A percentile compares a stretch with the other conserved stretches of the same genome.
phyloP scores from a whole-genome alignment of 495 filamentous ascomycete species.

The Penicillium diatomitis region DNA sequence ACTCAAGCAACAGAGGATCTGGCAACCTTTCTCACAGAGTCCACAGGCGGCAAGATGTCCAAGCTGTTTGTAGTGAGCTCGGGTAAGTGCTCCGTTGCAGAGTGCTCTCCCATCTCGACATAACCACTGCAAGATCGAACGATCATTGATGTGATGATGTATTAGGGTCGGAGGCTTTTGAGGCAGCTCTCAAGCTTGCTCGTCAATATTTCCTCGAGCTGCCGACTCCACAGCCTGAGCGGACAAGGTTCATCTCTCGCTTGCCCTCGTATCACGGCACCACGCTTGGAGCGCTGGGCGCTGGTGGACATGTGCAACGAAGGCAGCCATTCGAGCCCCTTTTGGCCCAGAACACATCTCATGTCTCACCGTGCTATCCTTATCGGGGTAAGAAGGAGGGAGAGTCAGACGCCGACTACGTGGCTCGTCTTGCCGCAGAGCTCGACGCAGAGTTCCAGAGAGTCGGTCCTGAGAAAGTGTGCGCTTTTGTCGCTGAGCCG shows the following conservation, averaged over 20 bases:
- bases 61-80: slow-evolving; percentile 45
- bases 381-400: slow-evolving; percentile 45
- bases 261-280: slow-evolving; percentile 68
- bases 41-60: slow-evolving; percentile 35
- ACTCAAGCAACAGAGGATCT: slow-evolving; percentile 39
- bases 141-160: too few relatives aligned
- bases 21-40: slow-evolving; percentile 32
- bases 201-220: slow-evolving; percentile 54
- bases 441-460: slow-evolving; percentile 66
- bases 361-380: slow-evolving; percentile 61
- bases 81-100: slow-evolving; percentile 33
- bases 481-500: slow-evolving; percentile 70
- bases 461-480: slow-evolving; percentile 62
- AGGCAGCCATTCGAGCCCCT: slow-evolving; percentile 59
- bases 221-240: slow-evolving; percentile 34
- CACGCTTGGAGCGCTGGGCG: slow-evolving; percentile 56
- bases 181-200: slow-evolving; percentile 57
- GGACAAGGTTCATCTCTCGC: slow-evolving; percentile 55
- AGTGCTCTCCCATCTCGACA: not conserved
- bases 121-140: not conserved
- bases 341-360: slow-evolving; percentile 49
- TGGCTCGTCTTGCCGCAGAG: slow-evolving; percentile 53
- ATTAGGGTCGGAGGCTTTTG: slow-evolving; percentile 61
- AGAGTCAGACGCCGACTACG: slow-evolving; percentile 43
- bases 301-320: slow-evolving; percentile 54